Base-by-base conservation (phyloP, 331 rosid genomes). In the Arachis monticola region DNA sequence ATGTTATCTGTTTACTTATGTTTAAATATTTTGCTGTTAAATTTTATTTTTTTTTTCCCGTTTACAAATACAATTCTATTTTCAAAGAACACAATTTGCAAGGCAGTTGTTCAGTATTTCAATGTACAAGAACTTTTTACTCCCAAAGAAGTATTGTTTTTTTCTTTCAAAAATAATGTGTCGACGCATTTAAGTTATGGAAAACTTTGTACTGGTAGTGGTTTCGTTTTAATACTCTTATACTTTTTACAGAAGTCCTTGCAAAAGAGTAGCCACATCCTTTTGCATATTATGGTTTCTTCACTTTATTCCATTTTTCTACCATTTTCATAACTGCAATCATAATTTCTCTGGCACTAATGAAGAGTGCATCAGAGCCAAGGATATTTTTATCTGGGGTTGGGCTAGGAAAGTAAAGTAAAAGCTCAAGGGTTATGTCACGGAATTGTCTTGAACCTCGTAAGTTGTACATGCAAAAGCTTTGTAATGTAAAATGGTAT, bases 1-100 rank as follows among this genome's bases (percentile, higher is more conserved):
- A 72, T 62, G 70, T 72, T 66, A 50, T 58, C 65, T 46, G 35
- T 58, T 70, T 77, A 70, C 31, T 70, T 51, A 52, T 74, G 56
- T 73, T 51, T 56, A 65, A 56, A 59, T 64, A 64, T 77, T 60
- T 60, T 35, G 68, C 68, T 65, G 70, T 52, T 14, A 10, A 60
- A 77, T 27, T 27, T 27, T 57, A 65, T 10, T 47, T 69, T 73
- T 68, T 27, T 72, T 58, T 59, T 70, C 30, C 30, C 30, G 69
- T 55, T 53, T 32, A 14, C 8, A 9, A 66, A 64, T 48, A 67
- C 70, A 58, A 11, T 61, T 73, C 47, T 40, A n/a, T 64, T 69
- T 27, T 44, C 27, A 30, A 62, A 48, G 22, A 50, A 8, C 59
- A 35, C 40, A 41, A 40, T 45, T 50, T 76, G 65, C 53, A 4